phyloP scores from a whole-genome alignment of 2,329 filamentous ascomycete genomes.

The Aureobasidium sp. region DNA sequence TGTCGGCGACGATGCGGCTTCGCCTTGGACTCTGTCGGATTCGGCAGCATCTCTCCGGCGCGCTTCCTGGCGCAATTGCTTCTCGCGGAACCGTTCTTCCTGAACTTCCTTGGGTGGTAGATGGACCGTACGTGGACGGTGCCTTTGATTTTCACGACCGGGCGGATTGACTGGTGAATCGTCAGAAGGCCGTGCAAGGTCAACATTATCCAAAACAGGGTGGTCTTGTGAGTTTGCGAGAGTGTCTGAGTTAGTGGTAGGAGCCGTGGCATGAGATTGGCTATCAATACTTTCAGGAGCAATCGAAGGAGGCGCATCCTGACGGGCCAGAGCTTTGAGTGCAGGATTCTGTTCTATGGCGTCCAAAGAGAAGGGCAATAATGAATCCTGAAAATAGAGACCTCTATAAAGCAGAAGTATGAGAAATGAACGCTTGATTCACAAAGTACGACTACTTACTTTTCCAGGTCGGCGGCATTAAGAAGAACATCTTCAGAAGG shows the following conservation, averaged over 20 bases:
- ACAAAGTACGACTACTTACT: slow-evolving; percentile 35
- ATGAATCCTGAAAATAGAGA: slow-evolving; percentile 47
- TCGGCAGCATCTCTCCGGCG: slow-evolving; percentile 21
- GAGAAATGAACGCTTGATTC: slow-evolving; percentile 6
- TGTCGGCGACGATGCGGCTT: slow-evolving; percentile 39
- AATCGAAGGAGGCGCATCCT: not conserved
- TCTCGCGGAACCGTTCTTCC: slow-evolving; percentile 37
- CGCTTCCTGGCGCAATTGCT: slow-evolving; percentile 25
- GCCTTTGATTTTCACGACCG: slow-evolving; percentile 7
- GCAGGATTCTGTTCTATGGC: slow-evolving; percentile 11
- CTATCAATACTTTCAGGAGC: not conserved
- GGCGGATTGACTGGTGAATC: not conserved
- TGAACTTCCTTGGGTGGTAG: slow-evolving; percentile 42
- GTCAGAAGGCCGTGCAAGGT: not conserved
- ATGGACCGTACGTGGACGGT: slow-evolving; percentile 34
- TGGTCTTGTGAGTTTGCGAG: not conserved
- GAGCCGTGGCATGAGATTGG: not conserved
- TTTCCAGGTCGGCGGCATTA: slow-evolving; percentile 48
- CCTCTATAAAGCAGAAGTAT: slow-evolving; percentile 33
- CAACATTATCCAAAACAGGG: not conserved
- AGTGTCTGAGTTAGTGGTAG: not conserved
- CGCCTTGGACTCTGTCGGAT: not conserved
- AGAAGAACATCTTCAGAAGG: slow-evolving; percentile 46
- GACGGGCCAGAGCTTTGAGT: not conserved
- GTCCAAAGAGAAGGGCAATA: slow-evolving; percentile 32